Evolutionary conservation across 306 rosid species (phyloP), one percentile per base, ranked within the genome.

Genomic region (Medicago lupulina): DNA sequence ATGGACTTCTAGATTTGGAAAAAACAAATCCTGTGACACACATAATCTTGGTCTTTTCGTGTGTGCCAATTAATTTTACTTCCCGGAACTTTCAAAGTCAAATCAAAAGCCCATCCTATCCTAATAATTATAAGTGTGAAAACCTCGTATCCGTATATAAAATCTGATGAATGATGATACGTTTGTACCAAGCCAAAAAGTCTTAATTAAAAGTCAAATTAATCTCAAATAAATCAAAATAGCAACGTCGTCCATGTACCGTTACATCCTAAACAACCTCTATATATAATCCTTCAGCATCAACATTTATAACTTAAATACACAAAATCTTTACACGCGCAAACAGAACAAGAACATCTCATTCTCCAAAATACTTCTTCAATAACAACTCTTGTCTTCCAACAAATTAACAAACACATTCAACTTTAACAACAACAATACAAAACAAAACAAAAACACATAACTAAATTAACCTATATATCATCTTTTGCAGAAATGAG

Each of bases 401-500:
- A 34, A 34, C 38, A 34, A 34, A 34, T 34, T 34, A 34, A 34
- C 31, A 28, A 28, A 28, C 31, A 28, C 31, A 28, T 28, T 28
- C 38, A 34, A 4, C 38, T 34, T 1, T 1, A 34, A 34, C 38
- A 34, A 6, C 38, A 34, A 34, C 38, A 31, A 31, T 3, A 31
- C 36, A 3, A 31, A 31, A 31, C 36, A 31, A 31, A 31, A 31
- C 36, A 34, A 34, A 34, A 34, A 34, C 38, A 34, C 38, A 34
- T 34, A 34, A 25, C 28, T 25, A 25, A 3, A 3, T 28, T 28
- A 28, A 28, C 31, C 28, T 23, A 23, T 23, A 23, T 23, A 23
- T 2, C 31, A 28, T 28, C 51, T 40, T 17, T 65, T 3, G 4
- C 6, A 53, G 31, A 71, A 2, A 79, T 89, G 97, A 88, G 83